Conservation (phyloP, 306 rosid genomes). For the Castanopsis chinensis region DNA sequence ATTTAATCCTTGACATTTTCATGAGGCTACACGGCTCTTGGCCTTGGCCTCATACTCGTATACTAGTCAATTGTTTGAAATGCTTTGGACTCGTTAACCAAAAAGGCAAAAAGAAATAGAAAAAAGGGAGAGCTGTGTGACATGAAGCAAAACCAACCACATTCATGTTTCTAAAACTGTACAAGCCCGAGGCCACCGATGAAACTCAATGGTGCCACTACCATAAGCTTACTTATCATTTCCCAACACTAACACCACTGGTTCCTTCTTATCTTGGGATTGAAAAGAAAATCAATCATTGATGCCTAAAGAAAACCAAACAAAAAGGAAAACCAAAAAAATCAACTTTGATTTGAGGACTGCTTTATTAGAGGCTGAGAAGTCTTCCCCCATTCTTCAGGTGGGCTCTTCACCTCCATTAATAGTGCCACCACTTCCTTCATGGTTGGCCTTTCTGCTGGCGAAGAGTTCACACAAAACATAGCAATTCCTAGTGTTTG, state of each 20-base stretch:
- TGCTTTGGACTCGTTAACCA: no score
- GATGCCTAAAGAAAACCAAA: constrained; percentile 26
- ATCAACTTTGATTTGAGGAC: constrained; percentile 62
- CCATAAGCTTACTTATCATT: constrained; percentile 27
- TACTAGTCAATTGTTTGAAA: no score
- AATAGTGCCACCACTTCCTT: constrained; percentile 92
- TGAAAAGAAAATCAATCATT: constrained; percentile 38
- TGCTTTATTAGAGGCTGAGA: constrained; percentile 95
- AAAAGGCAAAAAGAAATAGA: not conserved
- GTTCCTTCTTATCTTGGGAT: constrained; percentile 22
- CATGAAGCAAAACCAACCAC: constrained; percentile 30
- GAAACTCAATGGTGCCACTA: not conserved
- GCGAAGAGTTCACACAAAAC: constrained; percentile 95
- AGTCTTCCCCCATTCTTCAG: constrained; percentile 87
- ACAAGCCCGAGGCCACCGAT: constrained; percentile 32
- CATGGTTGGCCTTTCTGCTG: constrained; percentile 85
- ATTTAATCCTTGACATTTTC: no score
- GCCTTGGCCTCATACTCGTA: no score
- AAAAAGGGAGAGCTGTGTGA: not conserved
- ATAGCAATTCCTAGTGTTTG: constrained; percentile 98
- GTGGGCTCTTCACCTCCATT: constrained; percentile 86
- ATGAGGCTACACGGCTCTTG: no score
- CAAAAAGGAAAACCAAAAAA: not conserved
- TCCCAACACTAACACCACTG: constrained; percentile 22
- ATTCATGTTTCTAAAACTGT: constrained; percentile 55